Percentiles rank a stretch among this genome's conserved stretches.
Conservation (phyloP, 148 eudicot genomes). For the Rhododendron griersonianum region DNA sequence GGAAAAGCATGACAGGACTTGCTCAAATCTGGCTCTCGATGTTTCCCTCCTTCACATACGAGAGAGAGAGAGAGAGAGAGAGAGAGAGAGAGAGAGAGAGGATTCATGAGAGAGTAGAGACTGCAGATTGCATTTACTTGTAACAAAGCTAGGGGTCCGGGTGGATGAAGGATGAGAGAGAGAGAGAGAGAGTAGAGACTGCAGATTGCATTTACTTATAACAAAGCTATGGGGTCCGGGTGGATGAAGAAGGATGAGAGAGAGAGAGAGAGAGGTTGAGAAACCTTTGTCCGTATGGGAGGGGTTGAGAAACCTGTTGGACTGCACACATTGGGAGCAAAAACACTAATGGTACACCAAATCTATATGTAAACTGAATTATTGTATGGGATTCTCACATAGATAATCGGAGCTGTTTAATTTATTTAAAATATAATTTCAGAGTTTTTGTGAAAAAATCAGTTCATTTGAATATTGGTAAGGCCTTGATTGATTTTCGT, state of each 20-base stretch:
- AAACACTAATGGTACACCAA: too few species aligned
- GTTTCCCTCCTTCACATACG: background rate
- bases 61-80: background rate
- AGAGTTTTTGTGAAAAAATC: too few species aligned
- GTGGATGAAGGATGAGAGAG: background rate
- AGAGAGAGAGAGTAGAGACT: background rate
- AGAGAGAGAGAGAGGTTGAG: too few species aligned
- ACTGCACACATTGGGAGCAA: too few species aligned
- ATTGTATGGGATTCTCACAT: too few species aligned
- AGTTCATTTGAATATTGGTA: too few species aligned
- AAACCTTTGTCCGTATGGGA: too few species aligned
- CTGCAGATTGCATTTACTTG: background rate
- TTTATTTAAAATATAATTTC: too few species aligned
- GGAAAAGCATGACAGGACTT: background rate
- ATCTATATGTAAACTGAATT: too few species aligned
- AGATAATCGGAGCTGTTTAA: too few species aligned
- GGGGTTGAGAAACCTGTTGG: too few species aligned
- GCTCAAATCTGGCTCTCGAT: background rate
- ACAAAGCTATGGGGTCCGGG: background rate
- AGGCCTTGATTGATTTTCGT: too few species aligned
- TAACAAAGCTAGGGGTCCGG: background rate
- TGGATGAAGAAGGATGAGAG: background rate
- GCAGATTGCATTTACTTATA: background rate
- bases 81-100: background rate
- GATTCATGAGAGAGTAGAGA: background rate